Evolutionary conservation across 2,329 filamentous ascomycete genomes (phyloP), one percentile per base, ranked within the genome.

Genomic region (Geosmithia putterillii): DNA sequence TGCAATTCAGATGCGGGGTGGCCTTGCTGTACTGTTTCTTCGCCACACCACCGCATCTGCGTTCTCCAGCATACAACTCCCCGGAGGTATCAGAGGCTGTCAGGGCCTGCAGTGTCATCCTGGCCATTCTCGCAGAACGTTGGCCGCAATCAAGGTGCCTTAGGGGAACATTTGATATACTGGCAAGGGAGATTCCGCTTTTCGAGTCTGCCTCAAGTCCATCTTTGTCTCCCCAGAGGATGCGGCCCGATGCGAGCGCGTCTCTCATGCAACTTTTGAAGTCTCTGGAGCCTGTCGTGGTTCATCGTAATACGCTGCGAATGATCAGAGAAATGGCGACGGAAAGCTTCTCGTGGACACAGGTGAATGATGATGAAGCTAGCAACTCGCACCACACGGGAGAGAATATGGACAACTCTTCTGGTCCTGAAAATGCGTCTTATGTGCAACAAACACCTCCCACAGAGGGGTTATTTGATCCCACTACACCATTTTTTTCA

Each of bases 11-110:
- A 45, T 59, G 53, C 4, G 59, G 59, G 9, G 52, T 61, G 2
- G 57, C 58, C 1, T 51, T 64, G 2, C 42, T 63, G 4, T 61
- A 62, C 46, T 61, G 59, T 46, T 60, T 59, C 47, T 62, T 52
- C 46, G 56, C 57, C 14, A 60, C 58, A 7, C 58, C 59, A 2
- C 55, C 54, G 1, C 45, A 52, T 21, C 47, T 49, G 3, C 45
- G 58, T 40, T 55, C 55, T 0, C 50, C 53, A 1, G 57, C 51
- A 9, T 62, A 55, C 25, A 46, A 53, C 34, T 51, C 50, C 0
- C 47, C 51, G 0, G 56, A 58, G 10, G 57, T 60, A 0, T 51
- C 56, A 1, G 57, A 62, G 36, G 61, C 60, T 3, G 45, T 63
- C 8, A 47, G 59, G 18, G 58, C 59, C 7, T 63, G 61, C 42